Percentiles rank a stretch among this genome's conserved stretches.
phyloP scores from a whole-genome alignment of 2,329 filamentous ascomycete species.

The Aspergillus quadricinctus region DNA sequence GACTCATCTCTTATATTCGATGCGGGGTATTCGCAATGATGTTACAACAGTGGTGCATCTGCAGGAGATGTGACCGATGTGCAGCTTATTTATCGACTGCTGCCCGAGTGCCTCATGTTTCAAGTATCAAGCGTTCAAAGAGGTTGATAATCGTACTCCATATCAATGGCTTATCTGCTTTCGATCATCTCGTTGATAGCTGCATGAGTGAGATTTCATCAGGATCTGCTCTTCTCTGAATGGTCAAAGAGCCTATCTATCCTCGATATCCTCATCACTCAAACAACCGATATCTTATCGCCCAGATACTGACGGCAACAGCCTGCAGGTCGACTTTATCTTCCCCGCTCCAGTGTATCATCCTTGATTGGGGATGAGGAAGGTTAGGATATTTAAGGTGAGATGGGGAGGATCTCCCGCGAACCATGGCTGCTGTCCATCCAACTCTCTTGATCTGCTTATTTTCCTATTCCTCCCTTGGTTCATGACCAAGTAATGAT shows the following conservation, averaged over 20 bases:
- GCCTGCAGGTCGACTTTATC: background rate
- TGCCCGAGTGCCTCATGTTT: background rate
- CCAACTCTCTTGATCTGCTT: background rate
- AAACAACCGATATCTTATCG: background rate
- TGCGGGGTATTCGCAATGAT: background rate
- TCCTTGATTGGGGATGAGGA: background rate
- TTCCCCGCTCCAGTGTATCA: background rate
- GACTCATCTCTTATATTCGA: background rate
- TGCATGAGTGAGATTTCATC: background rate
- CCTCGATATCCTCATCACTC: background rate
- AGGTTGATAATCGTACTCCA: background rate
- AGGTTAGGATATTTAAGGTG: background rate
- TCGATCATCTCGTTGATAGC: background rate
- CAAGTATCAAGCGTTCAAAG: background rate
- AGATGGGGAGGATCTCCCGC: background rate
- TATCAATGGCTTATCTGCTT: background rate
- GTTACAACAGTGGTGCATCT: background rate
- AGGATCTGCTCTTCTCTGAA: background rate
- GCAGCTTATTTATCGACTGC: background rate
- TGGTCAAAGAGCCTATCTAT: background rate
- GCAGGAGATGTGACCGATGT: background rate
- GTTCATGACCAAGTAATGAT: background rate
- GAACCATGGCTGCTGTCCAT: background rate
- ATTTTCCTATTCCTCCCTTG: background rate
- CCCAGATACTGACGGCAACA: background rate